A percentile compares a stretch with the other conserved stretches of the same genome.
phyloP scores from a whole-genome alignment of 2,329 filamentous ascomycete species.

The Aspergillus luchuensis region DNA sequence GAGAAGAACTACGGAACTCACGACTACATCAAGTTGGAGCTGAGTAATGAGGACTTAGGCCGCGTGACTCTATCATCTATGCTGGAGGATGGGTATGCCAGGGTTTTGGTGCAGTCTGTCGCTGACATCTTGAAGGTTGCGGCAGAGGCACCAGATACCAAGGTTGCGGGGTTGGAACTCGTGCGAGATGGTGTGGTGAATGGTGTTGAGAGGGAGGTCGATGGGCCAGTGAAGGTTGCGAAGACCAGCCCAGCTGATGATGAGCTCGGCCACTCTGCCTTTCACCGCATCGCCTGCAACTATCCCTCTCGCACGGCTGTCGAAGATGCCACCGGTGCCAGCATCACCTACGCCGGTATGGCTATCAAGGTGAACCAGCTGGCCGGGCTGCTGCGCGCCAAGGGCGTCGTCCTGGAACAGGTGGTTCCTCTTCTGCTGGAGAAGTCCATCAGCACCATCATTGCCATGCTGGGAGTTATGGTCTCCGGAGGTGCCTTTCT shows the following conservation, averaged over 20 bases:
- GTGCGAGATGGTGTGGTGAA: neutral
- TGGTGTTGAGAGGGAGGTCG: neutral
- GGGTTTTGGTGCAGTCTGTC: neutral
- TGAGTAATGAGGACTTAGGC: neutral
- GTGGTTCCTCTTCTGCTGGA: conserved; percentile 9
- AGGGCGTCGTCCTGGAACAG: neutral
- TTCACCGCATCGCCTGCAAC: neutral
- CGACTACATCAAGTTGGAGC: neutral
- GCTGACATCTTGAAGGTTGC: neutral
- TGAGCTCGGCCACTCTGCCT: neutral
- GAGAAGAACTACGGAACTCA: neutral
- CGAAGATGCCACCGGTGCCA: neutral
- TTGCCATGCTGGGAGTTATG: conserved; percentile 1
- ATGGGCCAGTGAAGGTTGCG: neutral
- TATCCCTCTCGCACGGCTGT: neutral
- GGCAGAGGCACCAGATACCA: neutral
- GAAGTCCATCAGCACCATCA: conserved; percentile 8
- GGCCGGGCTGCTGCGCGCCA: neutral
- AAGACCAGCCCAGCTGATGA: neutral
- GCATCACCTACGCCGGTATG: neutral
- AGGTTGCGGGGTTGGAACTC: neutral
- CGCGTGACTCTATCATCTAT: neutral
- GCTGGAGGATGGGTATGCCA: neutral
- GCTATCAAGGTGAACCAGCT: neutral
- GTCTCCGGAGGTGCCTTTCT: conserved; percentile 4